phyloP scores from a whole-genome alignment of 345 rosid species.

The Aquilaria yunnanensis region DNA sequence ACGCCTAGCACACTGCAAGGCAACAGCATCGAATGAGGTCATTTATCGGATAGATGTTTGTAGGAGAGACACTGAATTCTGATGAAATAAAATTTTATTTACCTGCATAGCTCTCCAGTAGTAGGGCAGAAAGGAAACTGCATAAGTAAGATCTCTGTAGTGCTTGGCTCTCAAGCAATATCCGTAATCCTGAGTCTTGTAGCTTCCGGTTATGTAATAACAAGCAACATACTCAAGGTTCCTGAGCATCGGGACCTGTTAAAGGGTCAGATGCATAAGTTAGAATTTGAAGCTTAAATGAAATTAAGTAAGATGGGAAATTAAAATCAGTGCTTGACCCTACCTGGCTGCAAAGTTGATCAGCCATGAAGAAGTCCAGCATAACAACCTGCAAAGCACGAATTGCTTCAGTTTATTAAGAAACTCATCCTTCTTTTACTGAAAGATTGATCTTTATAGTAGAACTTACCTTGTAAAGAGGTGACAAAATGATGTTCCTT shows the following conservation, averaged over 20 bases:
- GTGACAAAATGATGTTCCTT: slow-evolving; percentile 76
- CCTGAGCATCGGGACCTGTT: slow-evolving; percentile 75
- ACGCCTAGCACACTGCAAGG: slow-evolving; percentile 75
- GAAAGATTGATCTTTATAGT: neutral
- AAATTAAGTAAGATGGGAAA: neutral
- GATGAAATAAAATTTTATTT: slow-evolving; percentile 7
- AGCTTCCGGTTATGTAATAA: slow-evolving; percentile 93
- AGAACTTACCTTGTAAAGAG: slow-evolving; percentile 71
- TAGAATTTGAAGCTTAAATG: neutral
- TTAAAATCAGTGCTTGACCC: neutral
- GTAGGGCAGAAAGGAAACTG: slow-evolving; percentile 94
- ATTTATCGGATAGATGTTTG: slow-evolving; percentile 3
- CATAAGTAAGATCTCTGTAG: slow-evolving; percentile 85
- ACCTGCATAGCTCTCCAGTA: slow-evolving; percentile 99
- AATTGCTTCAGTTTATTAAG: neutral
- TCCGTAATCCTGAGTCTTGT: slow-evolving; percentile 76
- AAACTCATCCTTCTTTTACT: neutral
- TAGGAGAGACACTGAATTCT: neutral
- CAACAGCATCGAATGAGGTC: neutral
- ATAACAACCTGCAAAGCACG: slow-evolving; percentile 57
- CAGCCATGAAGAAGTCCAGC: slow-evolving; percentile 99
- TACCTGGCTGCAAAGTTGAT: slow-evolving; percentile 97
- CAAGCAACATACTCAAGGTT: slow-evolving; percentile 85
- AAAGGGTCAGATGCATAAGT: slow-evolving; percentile 10
- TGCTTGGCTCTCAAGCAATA: slow-evolving; percentile 74